Evolutionary conservation across 768 basidiomycete species (phyloP).

Genomic region (Lyophyllum atratum): DNA sequence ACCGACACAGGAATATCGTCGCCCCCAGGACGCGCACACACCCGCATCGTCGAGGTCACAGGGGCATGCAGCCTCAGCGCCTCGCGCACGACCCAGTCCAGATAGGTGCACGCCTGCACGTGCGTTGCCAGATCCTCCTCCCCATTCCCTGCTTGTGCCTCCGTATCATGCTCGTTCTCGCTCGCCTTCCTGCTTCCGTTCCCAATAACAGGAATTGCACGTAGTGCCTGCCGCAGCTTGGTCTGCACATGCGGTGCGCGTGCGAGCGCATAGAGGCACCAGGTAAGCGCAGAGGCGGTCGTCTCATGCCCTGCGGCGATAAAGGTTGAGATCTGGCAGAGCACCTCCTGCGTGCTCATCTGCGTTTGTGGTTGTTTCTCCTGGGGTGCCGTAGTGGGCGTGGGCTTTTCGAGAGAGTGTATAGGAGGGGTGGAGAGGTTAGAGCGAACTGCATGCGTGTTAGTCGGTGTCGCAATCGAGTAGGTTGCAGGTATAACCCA

Average conservation of each 20-base stretch:
- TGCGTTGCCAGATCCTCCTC: conserved; percentile 22
- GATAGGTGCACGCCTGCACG: conserved; percentile 47
- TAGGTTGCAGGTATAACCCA: conserved; percentile 26
- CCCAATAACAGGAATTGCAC: conserved; percentile 9
- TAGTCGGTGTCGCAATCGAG: conserved; percentile 3
- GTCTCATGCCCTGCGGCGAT: conserved; percentile 70
- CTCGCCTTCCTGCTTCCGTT: too few relatives aligned
- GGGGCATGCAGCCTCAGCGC: conserved; percentile 55
- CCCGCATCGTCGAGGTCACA: conserved; percentile 61
- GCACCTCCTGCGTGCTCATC: conserved; percentile 58
- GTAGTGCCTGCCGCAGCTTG: conserved; percentile 47
- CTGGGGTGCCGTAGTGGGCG: background rate
- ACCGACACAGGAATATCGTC: conserved; percentile 53
- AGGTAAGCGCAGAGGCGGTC: conserved; percentile 56
- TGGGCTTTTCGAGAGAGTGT: conserved; percentile 24
- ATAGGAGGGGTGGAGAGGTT: conserved; percentile 44
- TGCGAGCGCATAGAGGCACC: conserved; percentile 60
- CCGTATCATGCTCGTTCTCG: background rate
- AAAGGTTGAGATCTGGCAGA: conserved; percentile 67
- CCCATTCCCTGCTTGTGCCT: conserved; percentile 8
- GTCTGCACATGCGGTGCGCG: conserved; percentile 45
- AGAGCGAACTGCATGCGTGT: conserved; percentile 50
- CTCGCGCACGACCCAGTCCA: conserved; percentile 66
- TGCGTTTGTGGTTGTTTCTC: conserved; percentile 29
- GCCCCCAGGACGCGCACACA: conserved; percentile 45